Evolutionary conservation across 2,329 filamentous ascomycete genomes (phyloP).

Genomic region (Pseudocercospora vitis): DNA sequence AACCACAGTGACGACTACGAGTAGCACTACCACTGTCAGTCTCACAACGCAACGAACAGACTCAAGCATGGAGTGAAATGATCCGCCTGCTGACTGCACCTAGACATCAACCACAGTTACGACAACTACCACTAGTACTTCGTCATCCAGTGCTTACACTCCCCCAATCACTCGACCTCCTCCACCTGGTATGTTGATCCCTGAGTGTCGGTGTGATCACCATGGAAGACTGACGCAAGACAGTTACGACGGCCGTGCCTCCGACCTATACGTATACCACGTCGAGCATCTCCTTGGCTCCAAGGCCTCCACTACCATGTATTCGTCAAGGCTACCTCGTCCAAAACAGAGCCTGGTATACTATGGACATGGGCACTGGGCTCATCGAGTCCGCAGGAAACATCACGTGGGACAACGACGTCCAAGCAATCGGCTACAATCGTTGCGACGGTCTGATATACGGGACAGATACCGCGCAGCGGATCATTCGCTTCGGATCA

Average conservation of each 20-base stretch:
- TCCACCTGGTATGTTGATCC: background rate
- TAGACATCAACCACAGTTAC: background rate
- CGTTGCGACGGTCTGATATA: conserved; percentile 9
- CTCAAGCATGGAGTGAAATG: no score
- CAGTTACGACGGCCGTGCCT: background rate
- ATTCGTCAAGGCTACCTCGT: conserved; percentile 6
- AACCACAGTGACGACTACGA: background rate
- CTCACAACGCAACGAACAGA: no score
- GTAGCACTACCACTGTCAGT: no score
- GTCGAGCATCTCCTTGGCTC: background rate
- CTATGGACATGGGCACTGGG: conserved; percentile 1
- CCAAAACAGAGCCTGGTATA: conserved; percentile 6
- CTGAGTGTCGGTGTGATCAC: background rate
- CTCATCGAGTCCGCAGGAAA: background rate
- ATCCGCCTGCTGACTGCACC: no score
- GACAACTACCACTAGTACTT: background rate
- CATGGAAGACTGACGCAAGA: background rate
- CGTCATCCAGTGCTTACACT: background rate
- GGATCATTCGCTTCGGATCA: conserved; percentile 6
- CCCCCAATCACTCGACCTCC: background rate
- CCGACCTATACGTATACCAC: background rate
- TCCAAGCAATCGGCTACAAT: conserved; percentile 17
- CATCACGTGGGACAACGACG: background rate
- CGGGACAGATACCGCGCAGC: background rate
- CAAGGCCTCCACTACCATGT: conserved; percentile 2